phyloP scores from a whole-genome alignment of 2,329 filamentous ascomycete species.

The Monosporascus sp. region DNA sequence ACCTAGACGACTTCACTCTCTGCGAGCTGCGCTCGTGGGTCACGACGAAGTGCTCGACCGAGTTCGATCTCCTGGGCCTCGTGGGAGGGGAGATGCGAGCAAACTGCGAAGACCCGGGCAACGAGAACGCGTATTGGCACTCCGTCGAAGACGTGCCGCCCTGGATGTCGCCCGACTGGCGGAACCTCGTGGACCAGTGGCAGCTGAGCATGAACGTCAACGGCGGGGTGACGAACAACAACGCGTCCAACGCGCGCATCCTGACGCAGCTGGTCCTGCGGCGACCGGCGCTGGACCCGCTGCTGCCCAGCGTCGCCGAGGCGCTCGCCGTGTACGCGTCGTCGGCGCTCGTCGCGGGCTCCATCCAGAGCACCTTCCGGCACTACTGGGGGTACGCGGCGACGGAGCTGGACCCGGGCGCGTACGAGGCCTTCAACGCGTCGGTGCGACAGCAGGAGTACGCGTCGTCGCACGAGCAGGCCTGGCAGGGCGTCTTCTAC shows the following conservation, averaged over 20 bases:
- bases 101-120: conserved; percentile 52
- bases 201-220: conserved; percentile 48
- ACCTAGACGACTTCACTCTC: conserved; percentile 51
- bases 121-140: conserved; percentile 50
- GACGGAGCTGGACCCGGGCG: conserved; percentile 37
- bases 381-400: conserved; percentile 47
- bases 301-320: conserved; percentile 65
- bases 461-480: conserved; percentile 55
- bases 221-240: conserved; percentile 46
- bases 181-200: conserved; percentile 50
- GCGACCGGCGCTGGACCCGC: conserved; percentile 35
- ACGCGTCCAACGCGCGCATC: conserved; percentile 54
- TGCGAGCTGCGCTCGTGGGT: conserved; percentile 62
- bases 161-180: conserved; percentile 43
- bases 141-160: conserved; percentile 30
- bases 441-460: conserved; percentile 62
- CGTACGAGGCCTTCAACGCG: conserved; percentile 56
- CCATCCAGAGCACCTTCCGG: conserved; percentile 54
- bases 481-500: conserved; percentile 64
- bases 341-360: conserved; percentile 58
- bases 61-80: conserved; percentile 49
- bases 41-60: conserved; percentile 62
- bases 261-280: conserved; percentile 48
- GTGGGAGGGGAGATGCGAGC: conserved; percentile 54
- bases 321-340: conserved; percentile 65